A percentile compares a stretch with the other conserved stretches of the same genome.
These are phyloP conservation scores for Phaeosphaeria sp. DNA, from an alignment of 2,329 filamentous ascomycete genomes.

Conservation along the genomic window DNA sequence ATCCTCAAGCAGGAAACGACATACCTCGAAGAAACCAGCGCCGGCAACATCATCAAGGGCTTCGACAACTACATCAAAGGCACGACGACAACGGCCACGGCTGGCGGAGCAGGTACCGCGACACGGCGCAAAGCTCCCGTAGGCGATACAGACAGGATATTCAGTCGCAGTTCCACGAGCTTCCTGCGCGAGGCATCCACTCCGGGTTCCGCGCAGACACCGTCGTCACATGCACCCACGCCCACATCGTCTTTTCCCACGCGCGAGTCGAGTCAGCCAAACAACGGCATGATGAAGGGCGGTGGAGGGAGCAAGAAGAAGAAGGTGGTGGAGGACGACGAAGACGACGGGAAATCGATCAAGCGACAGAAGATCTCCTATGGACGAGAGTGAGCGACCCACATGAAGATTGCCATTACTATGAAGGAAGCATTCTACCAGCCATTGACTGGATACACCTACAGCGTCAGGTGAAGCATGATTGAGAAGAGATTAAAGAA, in stretches of 20 bases:
- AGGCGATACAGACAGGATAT: constrained; percentile 76
- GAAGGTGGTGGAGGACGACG: constrained; percentile 52
- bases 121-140: constrained; percentile 68
- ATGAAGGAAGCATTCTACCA: constrained; percentile 9
- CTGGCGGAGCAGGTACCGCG: constrained; percentile 46
- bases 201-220: constrained; percentile 47
- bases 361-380: constrained; percentile 61
- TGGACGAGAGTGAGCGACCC: constrained; percentile 50
- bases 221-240: constrained; percentile 57
- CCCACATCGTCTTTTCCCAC: constrained; percentile 56
- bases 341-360: constrained; percentile 52
- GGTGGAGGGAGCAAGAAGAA: constrained; percentile 55
- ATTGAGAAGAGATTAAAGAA: constrained; percentile 14
- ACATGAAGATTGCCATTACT: constrained; percentile 3
- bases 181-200: constrained; percentile 50
- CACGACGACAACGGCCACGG: constrained; percentile 64
- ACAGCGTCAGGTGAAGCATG: constrained; percentile 7
- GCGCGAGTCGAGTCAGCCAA: constrained; percentile 54
- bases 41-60: constrained; percentile 94
- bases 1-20: constrained; percentile 84
- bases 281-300: constrained; percentile 46
- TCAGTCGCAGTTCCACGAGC: constrained; percentile 57
- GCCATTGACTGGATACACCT: too few species aligned
- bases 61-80: constrained; percentile 99
- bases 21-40: constrained; percentile 85